These are phyloP conservation scores for Tetrapisispora nanseiensis DNA, from an alignment of 805 yeast genomes.

Conservation along the genomic window DNA sequence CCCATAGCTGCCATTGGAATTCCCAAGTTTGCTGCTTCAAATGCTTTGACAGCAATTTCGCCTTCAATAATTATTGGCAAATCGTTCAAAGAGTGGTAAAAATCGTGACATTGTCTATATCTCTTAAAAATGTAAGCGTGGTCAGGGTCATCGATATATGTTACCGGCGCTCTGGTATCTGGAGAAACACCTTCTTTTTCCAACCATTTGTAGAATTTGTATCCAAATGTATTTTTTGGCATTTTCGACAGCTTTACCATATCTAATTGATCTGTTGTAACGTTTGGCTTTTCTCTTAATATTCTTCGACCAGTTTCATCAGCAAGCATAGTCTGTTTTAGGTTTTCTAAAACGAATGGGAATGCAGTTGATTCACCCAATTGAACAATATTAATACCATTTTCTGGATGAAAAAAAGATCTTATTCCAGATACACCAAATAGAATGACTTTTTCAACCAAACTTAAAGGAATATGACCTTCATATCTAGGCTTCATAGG, in stretches of 20 bases:
- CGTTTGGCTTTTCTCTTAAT: constrained; percentile 69
- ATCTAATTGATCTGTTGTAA: constrained; percentile 63
- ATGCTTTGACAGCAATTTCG: constrained; percentile 87
- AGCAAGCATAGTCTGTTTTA: constrained; percentile 65
- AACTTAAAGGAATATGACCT: constrained; percentile 69
- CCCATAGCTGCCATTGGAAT: constrained; percentile 95
- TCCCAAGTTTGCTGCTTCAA: constrained; percentile 86
- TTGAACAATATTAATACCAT: constrained; percentile 66
- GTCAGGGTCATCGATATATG: constrained; percentile 80
- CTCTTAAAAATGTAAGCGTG: constrained; percentile 88
- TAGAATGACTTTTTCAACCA: constrained; percentile 52
- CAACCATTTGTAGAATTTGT: constrained; percentile 72
- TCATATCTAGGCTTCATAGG: constrained; percentile 40
- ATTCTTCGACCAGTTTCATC: constrained; percentile 72
- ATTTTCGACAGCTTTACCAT: constrained; percentile 47
- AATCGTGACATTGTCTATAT: constrained; percentile 94
- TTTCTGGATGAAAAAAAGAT: constrained; percentile 65
- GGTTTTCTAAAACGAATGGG: constrained; percentile 48
- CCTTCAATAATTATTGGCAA: constrained; percentile 90
- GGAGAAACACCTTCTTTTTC: constrained; percentile 84
- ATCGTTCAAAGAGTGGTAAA: constrained; percentile 86
- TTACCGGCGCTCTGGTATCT: constrained; percentile 84
- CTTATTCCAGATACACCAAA: constrained; percentile 69
- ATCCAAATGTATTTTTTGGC: constrained; percentile 67
- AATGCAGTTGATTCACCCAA: constrained; percentile 87